Evolutionary conservation across 2,329 filamentous ascomycete genomes (phyloP), one percentile per base, ranked within the genome.

Genomic region (Sarocladium kiliense): DNA sequence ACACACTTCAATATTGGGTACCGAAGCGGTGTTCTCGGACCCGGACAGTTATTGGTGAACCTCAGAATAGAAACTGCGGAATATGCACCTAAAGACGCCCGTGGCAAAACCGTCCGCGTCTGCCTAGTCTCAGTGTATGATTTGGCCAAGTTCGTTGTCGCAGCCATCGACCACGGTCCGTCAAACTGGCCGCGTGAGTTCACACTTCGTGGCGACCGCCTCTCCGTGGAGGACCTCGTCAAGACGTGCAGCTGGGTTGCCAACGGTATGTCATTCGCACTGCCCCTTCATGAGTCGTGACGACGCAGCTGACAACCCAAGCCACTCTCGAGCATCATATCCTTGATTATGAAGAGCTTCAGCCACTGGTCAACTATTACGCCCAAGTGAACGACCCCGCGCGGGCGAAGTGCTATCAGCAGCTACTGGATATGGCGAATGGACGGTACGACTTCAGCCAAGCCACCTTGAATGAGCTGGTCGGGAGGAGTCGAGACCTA

Each of bases 111-210:
- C 0, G 77, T 80, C n/a, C 76, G 72, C 7, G 69, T 91, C 5
- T 86, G 81, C 60, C 73, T 91, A 73, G 91, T 86, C 2, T 86
- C 86, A 3, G 80, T 85, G 16, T 75, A 82, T 59, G 88, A 92
- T 62, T 80, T 90, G 4, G 88, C 80, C 23, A 77, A 78, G n/a
- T 90, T 88, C 61, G 74, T 91, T 9, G 84, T 85, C 11, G 81
- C 84, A n/a, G 82, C 88, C 14, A 67, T 89, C 27, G 85, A 88
- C 45, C 68, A 89, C 39, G 79, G 77, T 0, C 73, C 76, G 7
- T 71, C 74, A 6, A 75, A 67, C 18, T 92, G 88, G 88, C 86
- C 86, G 2, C 68, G 70, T 5, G 87, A 91, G 65, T 84, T 88
- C 65, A 79, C 78, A 37, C 84, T 91, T 78, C 77, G 77, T 50